Evolutionary conservation across 2,329 filamentous ascomycete genomes (phyloP).

Genomic region (Colletotrichum euphorbiae): DNA sequence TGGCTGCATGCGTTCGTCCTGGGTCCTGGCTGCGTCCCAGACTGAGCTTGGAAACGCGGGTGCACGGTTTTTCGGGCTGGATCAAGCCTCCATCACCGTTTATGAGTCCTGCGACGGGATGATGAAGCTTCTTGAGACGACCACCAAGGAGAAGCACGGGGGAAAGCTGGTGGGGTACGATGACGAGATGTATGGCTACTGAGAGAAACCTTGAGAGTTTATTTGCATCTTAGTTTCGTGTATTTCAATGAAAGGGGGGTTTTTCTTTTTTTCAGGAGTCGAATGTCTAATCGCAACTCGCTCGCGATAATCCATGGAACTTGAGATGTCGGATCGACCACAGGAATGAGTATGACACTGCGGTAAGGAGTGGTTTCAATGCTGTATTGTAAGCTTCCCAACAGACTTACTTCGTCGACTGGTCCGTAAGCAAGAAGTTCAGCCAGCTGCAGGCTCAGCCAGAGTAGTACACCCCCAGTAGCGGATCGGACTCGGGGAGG

Average conservation of each 20-base stretch:
- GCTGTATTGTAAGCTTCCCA: too few species aligned
- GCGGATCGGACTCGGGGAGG: background rate
- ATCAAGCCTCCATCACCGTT: conserved; percentile 12
- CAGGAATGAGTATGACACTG: too few species aligned
- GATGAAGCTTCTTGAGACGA: conserved; percentile 16
- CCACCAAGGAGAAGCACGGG: conserved; percentile 42
- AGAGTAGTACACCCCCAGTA: background rate
- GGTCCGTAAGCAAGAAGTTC: background rate
- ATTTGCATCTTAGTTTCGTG: too few species aligned
- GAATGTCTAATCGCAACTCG: too few species aligned
- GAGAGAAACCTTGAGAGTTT: background rate
- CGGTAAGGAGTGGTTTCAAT: too few species aligned
- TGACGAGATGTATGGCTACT: conserved; percentile 14
- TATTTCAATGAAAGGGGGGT: too few species aligned
- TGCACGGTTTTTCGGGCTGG: conserved; percentile 2
- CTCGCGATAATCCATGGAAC: too few species aligned
- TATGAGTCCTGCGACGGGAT: conserved; percentile 31
- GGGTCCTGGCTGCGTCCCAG: conserved; percentile 10
- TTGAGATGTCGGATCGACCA: too few species aligned
- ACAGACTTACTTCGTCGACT: too few species aligned
- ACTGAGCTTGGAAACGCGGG: conserved; percentile 27
- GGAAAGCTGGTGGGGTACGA: conserved; percentile 43
- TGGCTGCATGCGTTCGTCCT: conserved; percentile 23
- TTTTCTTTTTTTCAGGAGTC: too few species aligned
- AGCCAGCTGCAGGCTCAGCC: background rate